Evolutionary conservation across 768 basidiomycete species (phyloP), one percentile per base, ranked within the genome.

Genomic region (Boletellus sp.): DNA sequence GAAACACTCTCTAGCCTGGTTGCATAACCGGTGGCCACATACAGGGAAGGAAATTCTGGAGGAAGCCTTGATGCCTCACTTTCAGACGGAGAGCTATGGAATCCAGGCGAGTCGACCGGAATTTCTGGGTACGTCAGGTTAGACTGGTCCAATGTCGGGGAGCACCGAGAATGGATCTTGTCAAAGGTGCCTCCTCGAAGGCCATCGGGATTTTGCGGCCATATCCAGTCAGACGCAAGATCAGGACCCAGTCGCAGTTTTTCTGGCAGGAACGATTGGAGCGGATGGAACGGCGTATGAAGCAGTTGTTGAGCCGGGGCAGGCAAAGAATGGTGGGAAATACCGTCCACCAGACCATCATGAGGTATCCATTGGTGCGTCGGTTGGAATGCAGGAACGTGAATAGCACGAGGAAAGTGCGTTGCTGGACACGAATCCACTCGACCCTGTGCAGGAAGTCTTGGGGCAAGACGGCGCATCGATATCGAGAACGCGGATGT

Each of bases 401-500:
- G 51, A 37, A 37, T 19, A n/a, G 44, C 44, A 23, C 48, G 48
- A 48, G 52, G 37, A 51, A 55, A 24, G 24, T 54, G 39, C 16
- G 33, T 35, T 23, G 47, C 35, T 33, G 58, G 52, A 47, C 57
- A 60, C 13, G 54, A 50, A 15, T 60, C 60, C 38, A 54, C 36
- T 42, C 58, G 54, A 33, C 47, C 47, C 10, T 64, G 51, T 17
- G 46, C 34, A 39, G 72, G 61, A 37, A 60, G 57, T 20, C 67
- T 70, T 16, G 67, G 63, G 41, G 66, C 52, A 32, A 67, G 55
- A 17, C 63, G 69, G n/a, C 64, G 62, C 48, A 57, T 63, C 19
- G 72, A 67, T 52, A 67, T 60, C 34, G 67, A 68, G 33, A 59
- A 51, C 31, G 50, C 49, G 50, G 60, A 50, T 28, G 54, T 31